Conservation (phyloP, 2,329 filamentous ascomycete species). For the Colletotrichum paranaense region DNA sequence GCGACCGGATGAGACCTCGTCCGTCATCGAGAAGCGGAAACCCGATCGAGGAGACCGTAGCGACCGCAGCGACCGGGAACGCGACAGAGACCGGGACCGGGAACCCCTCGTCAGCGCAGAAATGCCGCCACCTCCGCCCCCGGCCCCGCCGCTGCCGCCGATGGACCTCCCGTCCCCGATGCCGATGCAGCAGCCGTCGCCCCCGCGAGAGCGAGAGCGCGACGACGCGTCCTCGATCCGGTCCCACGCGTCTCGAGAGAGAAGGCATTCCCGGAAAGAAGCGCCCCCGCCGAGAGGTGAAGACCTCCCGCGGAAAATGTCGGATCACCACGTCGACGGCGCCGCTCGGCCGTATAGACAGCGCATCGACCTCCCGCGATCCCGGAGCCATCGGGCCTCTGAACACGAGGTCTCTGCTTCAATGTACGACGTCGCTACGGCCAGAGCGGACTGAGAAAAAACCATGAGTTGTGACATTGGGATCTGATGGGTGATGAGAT, state of each 20-base stretch:
- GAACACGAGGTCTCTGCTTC: slow-evolving; percentile 25
- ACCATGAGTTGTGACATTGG: background rate
- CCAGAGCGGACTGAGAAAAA: slow-evolving; percentile 19
- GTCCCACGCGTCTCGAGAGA: slow-evolving; percentile 27
- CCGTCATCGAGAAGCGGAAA: slow-evolving; percentile 9
- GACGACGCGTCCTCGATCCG: slow-evolving; percentile 31
- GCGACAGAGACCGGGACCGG: background rate
- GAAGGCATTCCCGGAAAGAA: slow-evolving; percentile 26
- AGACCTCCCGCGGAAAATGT: slow-evolving; percentile 14
- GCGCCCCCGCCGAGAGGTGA: slow-evolving; percentile 20
- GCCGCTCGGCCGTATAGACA: slow-evolving; percentile 26
- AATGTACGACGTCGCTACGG: slow-evolving; percentile 31
- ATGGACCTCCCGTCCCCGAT: slow-evolving; percentile 16
- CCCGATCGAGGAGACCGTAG: background rate
- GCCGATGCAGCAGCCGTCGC: slow-evolving; percentile 12
- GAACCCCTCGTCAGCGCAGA: slow-evolving; percentile 22
- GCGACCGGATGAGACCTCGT: slow-evolving; percentile 9
- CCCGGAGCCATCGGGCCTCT: slow-evolving; percentile 22
- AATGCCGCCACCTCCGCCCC: slow-evolving; percentile 27
- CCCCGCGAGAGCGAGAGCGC: background rate
- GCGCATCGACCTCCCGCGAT: slow-evolving; percentile 32
- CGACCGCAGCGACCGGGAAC: background rate
- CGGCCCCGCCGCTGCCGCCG: slow-evolving; percentile 25
- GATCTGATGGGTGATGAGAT: background rate
- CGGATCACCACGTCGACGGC: slow-evolving; percentile 30